phyloP scores from a whole-genome alignment of 208 protist genomes.

The Endotrypanum monterogeii region DNA sequence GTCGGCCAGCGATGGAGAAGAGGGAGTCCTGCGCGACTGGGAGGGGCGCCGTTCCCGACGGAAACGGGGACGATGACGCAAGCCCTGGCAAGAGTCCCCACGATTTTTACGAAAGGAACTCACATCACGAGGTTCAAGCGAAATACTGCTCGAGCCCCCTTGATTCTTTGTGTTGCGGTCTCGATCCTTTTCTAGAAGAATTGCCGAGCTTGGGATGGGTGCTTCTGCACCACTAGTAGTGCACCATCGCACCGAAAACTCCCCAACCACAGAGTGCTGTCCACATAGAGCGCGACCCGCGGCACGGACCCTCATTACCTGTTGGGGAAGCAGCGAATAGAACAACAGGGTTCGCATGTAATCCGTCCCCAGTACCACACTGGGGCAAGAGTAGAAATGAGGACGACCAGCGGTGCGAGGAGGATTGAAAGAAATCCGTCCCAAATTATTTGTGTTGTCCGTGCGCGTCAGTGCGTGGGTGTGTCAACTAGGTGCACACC shows the following conservation, averaged over 20 bases:
- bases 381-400: not conserved
- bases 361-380: not conserved
- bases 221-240: not conserved
- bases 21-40: not conserved
- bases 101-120: not conserved
- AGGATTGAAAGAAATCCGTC: too few species aligned
- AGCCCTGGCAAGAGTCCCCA: not conserved
- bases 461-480: too few species aligned
- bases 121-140: not conserved
- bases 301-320: not conserved
- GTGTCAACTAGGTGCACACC: too few species aligned
- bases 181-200: not conserved
- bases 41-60: not conserved
- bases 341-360: not conserved
- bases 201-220: not conserved
- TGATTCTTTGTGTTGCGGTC: not conserved
- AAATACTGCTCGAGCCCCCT: not conserved
- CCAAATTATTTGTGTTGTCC: too few species aligned
- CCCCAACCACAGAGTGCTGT: not conserved
- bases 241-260: not conserved
- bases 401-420: not conserved
- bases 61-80: not conserved
- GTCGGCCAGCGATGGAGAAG: not conserved
- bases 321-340: not conserved
- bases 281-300: not conserved